Evolutionary conservation across 176 grass and related monocot genomes (phyloP), one percentile per base, ranked within the genome.

Genomic region (Canna indica): DNA sequence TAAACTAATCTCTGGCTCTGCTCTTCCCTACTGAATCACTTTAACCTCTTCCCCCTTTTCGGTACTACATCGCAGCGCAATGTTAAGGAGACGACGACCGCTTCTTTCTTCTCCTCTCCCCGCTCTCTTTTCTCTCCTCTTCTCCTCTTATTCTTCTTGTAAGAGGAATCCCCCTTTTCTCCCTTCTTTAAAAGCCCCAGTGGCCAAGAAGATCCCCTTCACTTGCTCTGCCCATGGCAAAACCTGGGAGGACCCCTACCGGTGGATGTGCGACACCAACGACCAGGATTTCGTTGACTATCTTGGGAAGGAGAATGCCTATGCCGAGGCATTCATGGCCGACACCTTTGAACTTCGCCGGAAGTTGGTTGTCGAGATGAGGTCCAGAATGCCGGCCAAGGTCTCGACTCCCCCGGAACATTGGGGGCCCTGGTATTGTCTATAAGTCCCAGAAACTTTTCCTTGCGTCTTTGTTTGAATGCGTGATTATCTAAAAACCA

Each of bases 251-350:
- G 94, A 97, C 73, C 84, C 86, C 2, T 97, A 85, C 80, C 83
- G 81, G 45, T 97, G 94, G 89, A 93, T 97, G 94, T 77, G 83
- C 69, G 81, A 90, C 82, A 92, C 84, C 34, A 77, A 72, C 68
- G 89, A 92, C 65, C 82, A 76, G 45, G 86, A 85, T 80, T 72
- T 97, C 50, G 3, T 59, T 10, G 79, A 79, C 11, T 68, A 90
- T 69, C 88, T 97, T 36, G 63, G 36, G 22, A 82, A 79, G 0
- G 89, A 97, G 80, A 97, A 90, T 59, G 53, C 82, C 32, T 97
- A 92, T 53, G 81, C 88, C 0, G 86, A 97, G 3, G 74, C 84
- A 38, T 92, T 90, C 76, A 88, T 97, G 20, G 84, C 86, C 31
- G 80, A 71, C 18, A 70, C 74, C 9, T 72, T 77, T 38, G 72